Base-by-base conservation (phyloP, 2,329 filamentous ascomycete species). In the Taxawa tesnikishii region DNA sequence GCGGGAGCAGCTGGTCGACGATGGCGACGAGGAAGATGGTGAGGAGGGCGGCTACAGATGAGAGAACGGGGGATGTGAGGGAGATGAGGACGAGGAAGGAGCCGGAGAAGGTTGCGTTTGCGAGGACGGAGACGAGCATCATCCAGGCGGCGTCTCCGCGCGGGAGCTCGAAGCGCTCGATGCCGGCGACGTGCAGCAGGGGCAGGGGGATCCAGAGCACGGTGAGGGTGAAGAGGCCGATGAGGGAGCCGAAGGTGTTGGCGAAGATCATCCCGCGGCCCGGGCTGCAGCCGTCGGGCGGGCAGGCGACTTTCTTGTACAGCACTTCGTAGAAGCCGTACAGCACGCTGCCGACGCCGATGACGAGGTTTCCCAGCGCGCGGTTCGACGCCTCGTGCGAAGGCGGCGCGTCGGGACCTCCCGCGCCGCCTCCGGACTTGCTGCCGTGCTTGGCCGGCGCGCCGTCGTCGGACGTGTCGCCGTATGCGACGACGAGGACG, bases 321-420 rank as follows among this genome's bases (percentile, higher is more conserved):
- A 98, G 58, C 5, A 98, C 90, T 57, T 98, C 90, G 58, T 98
- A 98, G 29, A 98, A 76, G 1, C 90, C 90, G 55, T 98, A 98
- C 12, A 98, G 68, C 5, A 98, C 77, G 43, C 81, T 90, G 7
- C 90, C 90, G 15, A 83, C 59, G 21, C 88, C 88, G 46, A 98
- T 98, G 46, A 98, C 73, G 24, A 96, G 60, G 51, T 98, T 98
- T 5, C 90, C 90, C 1, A 88, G 54, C 9, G 87, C 70, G 12
- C 85, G 71, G 43, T 78, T 78, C 27, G 70, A 69, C 0, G 74
- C 73, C 36, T 71, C 67, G n/a, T 63, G 50, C 4, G 60, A 59
- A 16, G 58, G 48, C 15, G 63, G 57, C 38, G 65, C 54, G 7
- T 55, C 54, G 9, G 48, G 46, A 9, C 58, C 59, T 33, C 67